phyloP scores from a whole-genome alignment of 331 rosid genomes.

The Phaseolus coccineus region DNA sequence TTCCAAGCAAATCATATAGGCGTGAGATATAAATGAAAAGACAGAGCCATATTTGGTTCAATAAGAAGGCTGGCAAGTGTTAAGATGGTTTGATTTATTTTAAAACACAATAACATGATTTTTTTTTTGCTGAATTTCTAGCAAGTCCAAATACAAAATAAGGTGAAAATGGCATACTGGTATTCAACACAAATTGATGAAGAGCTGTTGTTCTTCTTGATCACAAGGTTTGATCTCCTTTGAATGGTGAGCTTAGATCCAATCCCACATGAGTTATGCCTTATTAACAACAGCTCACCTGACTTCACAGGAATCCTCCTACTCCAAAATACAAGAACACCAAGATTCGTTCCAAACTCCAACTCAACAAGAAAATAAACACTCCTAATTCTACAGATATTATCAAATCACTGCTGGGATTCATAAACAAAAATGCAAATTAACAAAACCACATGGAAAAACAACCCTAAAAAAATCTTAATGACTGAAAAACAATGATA shows the following conservation, averaged over 20 bases:
- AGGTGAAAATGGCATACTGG: conserved; percentile 51
- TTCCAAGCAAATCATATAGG: background rate
- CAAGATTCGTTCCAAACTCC: background rate
- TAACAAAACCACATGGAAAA: background rate
- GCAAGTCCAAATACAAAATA: background rate
- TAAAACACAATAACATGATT: background rate
- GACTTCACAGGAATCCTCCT: conserved; percentile 68
- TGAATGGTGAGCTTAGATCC: conserved; percentile 58
- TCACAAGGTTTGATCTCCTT: conserved; percentile 55
- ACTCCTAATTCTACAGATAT: background rate
- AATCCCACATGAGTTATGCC: conserved; percentile 52
- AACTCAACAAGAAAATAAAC: background rate
- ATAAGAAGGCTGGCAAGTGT: background rate
- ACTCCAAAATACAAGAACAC: conserved; percentile 19
- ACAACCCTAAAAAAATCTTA: conserved; percentile 34
- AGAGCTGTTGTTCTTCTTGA: conserved; percentile 50
- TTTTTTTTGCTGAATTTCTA: too few relatives aligned
- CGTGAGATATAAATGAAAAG: conserved; percentile 6
- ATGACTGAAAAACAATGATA: background rate
- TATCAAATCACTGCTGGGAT: background rate
- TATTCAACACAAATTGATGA: conserved; percentile 69
- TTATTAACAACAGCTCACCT: conserved; percentile 56
- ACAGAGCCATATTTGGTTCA: background rate
- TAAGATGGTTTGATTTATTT: background rate
- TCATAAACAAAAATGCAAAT: background rate